Evolutionary conservation across 179 eudicot genomes (phyloP).

Genomic region (Spergularia azorica): DNA sequence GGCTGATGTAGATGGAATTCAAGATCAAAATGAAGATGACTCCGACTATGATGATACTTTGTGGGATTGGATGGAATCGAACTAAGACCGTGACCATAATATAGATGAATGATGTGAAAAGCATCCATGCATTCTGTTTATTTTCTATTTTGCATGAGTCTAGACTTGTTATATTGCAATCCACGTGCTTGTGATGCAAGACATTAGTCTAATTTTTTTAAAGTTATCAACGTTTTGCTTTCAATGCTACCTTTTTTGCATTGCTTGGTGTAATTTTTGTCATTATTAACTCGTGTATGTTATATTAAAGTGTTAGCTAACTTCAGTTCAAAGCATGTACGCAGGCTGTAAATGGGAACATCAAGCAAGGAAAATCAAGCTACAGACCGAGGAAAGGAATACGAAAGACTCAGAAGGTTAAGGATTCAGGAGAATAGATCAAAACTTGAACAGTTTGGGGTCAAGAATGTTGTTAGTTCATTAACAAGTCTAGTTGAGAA

Average conservation of each 20-base stretch:
- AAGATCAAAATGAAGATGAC: neutral
- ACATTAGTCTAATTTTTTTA: too few relatives aligned
- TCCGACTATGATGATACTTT: slow-evolving; percentile 12
- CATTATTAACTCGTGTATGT: neutral
- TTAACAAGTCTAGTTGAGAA: neutral
- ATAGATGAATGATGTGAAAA: neutral
- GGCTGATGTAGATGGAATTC: neutral
- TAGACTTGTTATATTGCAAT: too few relatives aligned
- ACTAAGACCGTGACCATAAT: neutral
- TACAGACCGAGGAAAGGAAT: neutral
- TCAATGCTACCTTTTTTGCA: too few relatives aligned
- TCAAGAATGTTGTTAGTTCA: neutral
- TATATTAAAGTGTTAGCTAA: neutral
- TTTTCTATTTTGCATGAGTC: too few relatives aligned
- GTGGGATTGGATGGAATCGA: slow-evolving; percentile 7
- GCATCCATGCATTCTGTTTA: too few relatives aligned
- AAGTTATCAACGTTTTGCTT: too few relatives aligned
- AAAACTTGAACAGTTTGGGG: neutral
- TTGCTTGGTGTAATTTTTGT: too few relatives aligned
- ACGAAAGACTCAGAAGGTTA: neutral
- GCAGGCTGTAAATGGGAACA: neutral
- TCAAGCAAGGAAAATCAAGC: neutral
- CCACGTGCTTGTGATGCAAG: too few relatives aligned
- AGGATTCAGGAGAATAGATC: neutral
- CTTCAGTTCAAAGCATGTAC: neutral